Base-by-base conservation (phyloP, 805 yeast species). In the Candida argentea region DNA sequence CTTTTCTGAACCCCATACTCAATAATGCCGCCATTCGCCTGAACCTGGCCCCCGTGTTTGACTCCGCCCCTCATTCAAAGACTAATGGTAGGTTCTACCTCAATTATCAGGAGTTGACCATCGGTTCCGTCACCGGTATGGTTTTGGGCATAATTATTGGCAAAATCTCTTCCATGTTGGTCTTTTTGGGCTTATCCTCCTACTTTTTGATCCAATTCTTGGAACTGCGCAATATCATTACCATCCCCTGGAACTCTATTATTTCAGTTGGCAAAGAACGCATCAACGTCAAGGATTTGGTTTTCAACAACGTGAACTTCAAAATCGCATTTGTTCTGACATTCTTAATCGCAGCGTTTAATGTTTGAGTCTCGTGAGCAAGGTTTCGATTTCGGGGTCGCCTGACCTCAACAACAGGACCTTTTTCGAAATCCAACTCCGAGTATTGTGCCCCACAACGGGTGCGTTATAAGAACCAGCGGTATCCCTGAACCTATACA, bases 81-180 rank as follows among this genome's bases (percentile, higher is more conserved):
- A 19, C 22, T 12, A 26, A 36, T 25, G 39, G 52, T 6, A 39
- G 49, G 14, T 40, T 70, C 30, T 59, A 58, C n/a, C 51, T 76
- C 37, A 69, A 72, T 50, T 77, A 76, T 43, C 67, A 67, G 40
- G 79, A 77, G 41, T 54, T 77, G 41, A 65, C 81, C 10, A 50
- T 73, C 33, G 85, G 85, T 5, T 71, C 80, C 1, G 56, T 76
- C 43, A 56, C 72, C 5, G 84, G 85, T 0, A 54, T 76, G 32
- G 57, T 70, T 20, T 38, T 68, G 28, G 85, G 85, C 1, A 56
- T 71, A 14, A 52, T 76, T 18, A 62, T 67, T n/a, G 83, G 84
- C 12, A 74, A 74, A 42, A 53, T 77, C 33, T 64, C 73, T 32
- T 57, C 70, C 12, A 58, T 72, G 16, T 53, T 77, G 19, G 73